phyloP scores from a whole-genome alignment of 2,329 filamentous ascomycete genomes.

The Beauveria sp. region DNA sequence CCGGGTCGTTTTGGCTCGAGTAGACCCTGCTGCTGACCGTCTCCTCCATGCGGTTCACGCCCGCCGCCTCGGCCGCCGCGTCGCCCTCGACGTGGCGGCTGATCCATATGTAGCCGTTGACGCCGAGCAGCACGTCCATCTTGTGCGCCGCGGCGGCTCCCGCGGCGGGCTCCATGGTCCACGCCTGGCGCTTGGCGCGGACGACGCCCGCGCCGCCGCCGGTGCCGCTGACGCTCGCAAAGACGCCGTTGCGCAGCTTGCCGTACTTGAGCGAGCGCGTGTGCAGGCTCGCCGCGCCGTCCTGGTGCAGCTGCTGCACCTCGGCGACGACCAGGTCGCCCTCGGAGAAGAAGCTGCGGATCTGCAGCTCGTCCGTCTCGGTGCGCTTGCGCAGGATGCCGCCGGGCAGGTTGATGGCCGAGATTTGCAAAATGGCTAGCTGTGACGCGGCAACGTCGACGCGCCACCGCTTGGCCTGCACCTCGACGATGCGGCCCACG shows the following conservation, averaged over 20 bases:
- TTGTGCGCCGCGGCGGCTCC: conserved; percentile 40
- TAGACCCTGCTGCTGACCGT: conserved; percentile 79
- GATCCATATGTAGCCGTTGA: conserved; percentile 97
- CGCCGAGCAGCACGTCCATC: conserved; percentile 81
- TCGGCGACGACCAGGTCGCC: conserved; percentile 91
- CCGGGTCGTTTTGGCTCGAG: conserved; percentile 87
- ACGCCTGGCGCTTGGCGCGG: conserved; percentile 75
- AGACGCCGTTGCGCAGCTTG: conserved; percentile 88
- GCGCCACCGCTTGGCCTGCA: conserved; percentile 89
- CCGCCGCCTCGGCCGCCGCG: conserved; percentile 37
- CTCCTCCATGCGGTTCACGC: conserved; percentile 87
- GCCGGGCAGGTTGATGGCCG: conserved; percentile 88
- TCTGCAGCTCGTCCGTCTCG: conserved; percentile 93
- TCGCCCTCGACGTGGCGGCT: conserved; percentile 68
- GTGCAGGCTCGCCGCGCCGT: conserved; percentile 81
- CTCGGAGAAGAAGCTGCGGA: conserved; percentile 93
- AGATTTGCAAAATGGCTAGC: conserved; percentile 77
- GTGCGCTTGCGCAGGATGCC: conserved; percentile 87
- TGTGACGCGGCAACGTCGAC: conserved; percentile 88
- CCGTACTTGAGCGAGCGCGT: conserved; percentile 89
- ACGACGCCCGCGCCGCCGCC: conserved; percentile 86
- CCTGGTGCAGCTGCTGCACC: conserved; percentile 80
- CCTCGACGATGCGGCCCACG: conserved; percentile 90
- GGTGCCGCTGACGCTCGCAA: conserved; percentile 71
- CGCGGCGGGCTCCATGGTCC: conserved; percentile 55